phyloP scores from a whole-genome alignment of 1,284 basidiomycete species.

The Pascua guehoae region DNA sequence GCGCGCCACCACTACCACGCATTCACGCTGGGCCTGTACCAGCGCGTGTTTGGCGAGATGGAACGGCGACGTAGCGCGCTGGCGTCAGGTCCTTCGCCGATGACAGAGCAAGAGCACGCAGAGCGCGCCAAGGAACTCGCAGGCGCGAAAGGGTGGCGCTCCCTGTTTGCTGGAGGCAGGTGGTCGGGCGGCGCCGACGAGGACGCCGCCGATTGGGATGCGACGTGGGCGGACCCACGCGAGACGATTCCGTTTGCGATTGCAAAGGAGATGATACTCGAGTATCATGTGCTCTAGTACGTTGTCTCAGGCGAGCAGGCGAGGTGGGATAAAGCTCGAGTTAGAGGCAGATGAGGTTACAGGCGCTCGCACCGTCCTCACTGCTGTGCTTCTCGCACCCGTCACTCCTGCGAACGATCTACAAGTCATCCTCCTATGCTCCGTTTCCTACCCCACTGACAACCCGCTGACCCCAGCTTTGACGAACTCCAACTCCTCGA shows the following conservation, averaged over 20 bases:
- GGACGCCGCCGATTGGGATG: conserved; percentile 13
- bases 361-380: too few relatives aligned
- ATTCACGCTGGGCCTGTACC: conserved; percentile 66
- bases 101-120: conserved; percentile 31
- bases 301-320: conserved; percentile 31
- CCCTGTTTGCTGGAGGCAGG: conserved; percentile 51
- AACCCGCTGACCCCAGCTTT: conserved; percentile 55
- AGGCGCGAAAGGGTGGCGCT: conserved; percentile 39
- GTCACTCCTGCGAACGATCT: conserved; percentile 48
- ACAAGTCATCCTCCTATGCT: conserved; percentile 22
- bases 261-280: conserved; percentile 46
- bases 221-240: conserved; percentile 29
- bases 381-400: too few relatives aligned
- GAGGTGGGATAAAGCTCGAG: conserved; percentile 20
- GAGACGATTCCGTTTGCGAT: conserved; percentile 49
- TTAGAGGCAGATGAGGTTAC: conserved; percentile 48
- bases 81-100: conserved; percentile 5
- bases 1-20: conserved; percentile 65
- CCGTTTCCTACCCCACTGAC: too few relatives aligned
- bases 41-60: conserved; percentile 52
- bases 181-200: conserved; percentile 39
- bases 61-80: conserved; percentile 26
- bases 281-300: conserved; percentile 51
- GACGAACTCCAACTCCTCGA: conserved; percentile 72
- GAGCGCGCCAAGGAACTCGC: conserved; percentile 48